A percentile compares a stretch with the other conserved stretches of the same genome.
Conservation (phyloP, 192 early-diverging fungal genomes). For the Dissophora ornata region DNA sequence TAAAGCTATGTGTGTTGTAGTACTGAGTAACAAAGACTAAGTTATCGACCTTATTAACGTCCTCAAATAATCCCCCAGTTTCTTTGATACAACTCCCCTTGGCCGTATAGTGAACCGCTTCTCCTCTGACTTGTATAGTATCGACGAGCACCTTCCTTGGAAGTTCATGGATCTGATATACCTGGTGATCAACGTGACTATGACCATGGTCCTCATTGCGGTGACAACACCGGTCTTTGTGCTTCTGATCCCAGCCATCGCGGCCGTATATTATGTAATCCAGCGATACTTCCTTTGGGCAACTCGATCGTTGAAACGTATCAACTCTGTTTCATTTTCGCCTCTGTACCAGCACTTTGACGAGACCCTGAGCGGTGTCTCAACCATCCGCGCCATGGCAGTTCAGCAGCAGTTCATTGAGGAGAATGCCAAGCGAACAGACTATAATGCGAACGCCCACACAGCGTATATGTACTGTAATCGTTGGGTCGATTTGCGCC, state of each 20-base stretch:
- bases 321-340: conserved; percentile 56
- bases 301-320: conserved; percentile 39
- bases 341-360: conserved; percentile 50
- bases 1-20: conserved; percentile 50
- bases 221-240: conserved; percentile 55
- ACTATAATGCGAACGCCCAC: conserved; percentile 63
- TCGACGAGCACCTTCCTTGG: conserved; percentile 56
- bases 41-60: too few species aligned
- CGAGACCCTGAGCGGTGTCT: conserved; percentile 34
- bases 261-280: conserved; percentile 14
- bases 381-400: conserved; percentile 41
- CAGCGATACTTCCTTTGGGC: conserved; percentile 36
- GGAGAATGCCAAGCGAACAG: conserved; percentile 56
- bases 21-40: too few species aligned
- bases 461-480: conserved; percentile 56
- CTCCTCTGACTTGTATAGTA: conserved; percentile 29
- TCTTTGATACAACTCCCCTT: conserved; percentile 44
- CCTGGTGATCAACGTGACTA: background rate
- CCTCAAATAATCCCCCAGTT: conserved; percentile 1
- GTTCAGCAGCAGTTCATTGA: conserved; percentile 31
- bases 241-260: conserved; percentile 20
- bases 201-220: conserved; percentile 44
- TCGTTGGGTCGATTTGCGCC: conserved; percentile 83
- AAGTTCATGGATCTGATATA: conserved; percentile 38
- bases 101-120: conserved; percentile 39